A percentile compares a stretch with the other conserved stretches of the same genome.
Conservation (phyloP, 2,329 filamentous ascomycete species). For the Neofusicoccum umdonicola region DNA sequence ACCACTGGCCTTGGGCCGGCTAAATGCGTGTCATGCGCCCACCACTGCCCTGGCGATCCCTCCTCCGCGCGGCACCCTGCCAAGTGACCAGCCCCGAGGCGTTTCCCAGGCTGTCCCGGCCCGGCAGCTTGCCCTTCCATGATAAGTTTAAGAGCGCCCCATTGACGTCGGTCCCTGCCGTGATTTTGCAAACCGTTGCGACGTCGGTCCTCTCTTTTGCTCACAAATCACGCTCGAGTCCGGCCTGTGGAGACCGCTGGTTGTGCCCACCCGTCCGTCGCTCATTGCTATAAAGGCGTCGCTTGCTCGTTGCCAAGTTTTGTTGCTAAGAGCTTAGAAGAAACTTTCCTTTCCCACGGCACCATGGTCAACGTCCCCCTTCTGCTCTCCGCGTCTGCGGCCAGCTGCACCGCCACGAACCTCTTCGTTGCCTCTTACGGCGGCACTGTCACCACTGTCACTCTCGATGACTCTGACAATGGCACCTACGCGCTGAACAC, state of each 20-base stretch:
- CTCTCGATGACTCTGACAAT: constrained; percentile 30
- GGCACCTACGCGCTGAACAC: constrained; percentile 45
- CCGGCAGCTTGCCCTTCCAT: neutral
- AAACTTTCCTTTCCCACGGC: neutral
- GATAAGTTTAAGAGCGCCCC: constrained; percentile 3
- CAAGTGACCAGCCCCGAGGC: neutral
- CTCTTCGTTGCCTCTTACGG: constrained; percentile 47
- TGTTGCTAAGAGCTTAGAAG: neutral
- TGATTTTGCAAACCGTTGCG: neutral
- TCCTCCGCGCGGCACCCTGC: neutral
- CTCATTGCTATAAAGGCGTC: constrained; percentile 1
- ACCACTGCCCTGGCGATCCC: constrained; percentile 1
- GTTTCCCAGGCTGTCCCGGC: neutral
- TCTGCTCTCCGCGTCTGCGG: constrained; percentile 1
- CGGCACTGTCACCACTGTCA: constrained; percentile 44
- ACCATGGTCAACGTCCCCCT: constrained; percentile 12
- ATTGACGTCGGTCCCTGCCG: constrained; percentile 4
- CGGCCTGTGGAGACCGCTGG: neutral
- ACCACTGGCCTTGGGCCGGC: neutral
- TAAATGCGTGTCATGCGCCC: constrained; percentile 8
- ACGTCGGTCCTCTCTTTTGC: neutral
- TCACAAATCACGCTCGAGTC: neutral
- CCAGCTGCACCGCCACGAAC: constrained; percentile 22
- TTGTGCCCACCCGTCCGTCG: neutral
- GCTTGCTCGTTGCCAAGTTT: neutral